Evolutionary conservation across 768 basidiomycete genomes (phyloP).

Genomic region (Hemileccinum rubropunctum): DNA sequence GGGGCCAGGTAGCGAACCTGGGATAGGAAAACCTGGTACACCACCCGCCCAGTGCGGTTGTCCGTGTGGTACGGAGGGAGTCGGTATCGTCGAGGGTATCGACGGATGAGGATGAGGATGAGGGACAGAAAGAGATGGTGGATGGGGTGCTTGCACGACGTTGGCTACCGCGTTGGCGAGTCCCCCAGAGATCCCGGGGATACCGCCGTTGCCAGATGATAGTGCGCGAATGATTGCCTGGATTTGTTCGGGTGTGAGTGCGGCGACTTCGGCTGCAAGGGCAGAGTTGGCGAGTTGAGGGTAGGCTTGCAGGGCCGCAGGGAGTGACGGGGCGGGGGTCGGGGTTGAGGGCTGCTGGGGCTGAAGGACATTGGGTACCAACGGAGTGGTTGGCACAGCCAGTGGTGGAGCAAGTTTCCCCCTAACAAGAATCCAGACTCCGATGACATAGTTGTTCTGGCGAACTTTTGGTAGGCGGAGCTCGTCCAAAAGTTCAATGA

Average conservation of each 20-base stretch:
- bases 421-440: constrained; percentile 83
- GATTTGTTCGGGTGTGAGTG: constrained; percentile 75
- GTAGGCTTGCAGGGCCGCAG: constrained; percentile 28
- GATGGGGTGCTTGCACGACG: constrained; percentile 15
- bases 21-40: constrained; percentile 23
- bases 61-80: constrained; percentile 9
- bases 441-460: constrained; percentile 65
- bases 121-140: neutral
- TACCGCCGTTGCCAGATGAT: constrained; percentile 38
- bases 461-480: constrained; percentile 65
- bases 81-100: constrained; percentile 9
- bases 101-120: constrained; percentile 12
- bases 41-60: constrained; percentile 21
- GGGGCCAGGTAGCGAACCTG: constrained; percentile 6
- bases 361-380: constrained; percentile 8
- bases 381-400: constrained; percentile 15
- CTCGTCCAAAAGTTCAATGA: constrained; percentile 78
- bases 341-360: constrained; percentile 15
- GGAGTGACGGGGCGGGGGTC: constrained; percentile 14
- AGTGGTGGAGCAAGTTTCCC: constrained; percentile 64
- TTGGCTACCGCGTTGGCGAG: constrained; percentile 26
- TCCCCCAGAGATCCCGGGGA: constrained; percentile 29
- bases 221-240: constrained; percentile 64
- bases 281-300: constrained; percentile 44
- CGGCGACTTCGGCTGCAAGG: constrained; percentile 68